Evolutionary conservation across 2,329 filamentous ascomycete genomes (phyloP).

Genomic region (Scopulariopsis brevicaulis): DNA sequence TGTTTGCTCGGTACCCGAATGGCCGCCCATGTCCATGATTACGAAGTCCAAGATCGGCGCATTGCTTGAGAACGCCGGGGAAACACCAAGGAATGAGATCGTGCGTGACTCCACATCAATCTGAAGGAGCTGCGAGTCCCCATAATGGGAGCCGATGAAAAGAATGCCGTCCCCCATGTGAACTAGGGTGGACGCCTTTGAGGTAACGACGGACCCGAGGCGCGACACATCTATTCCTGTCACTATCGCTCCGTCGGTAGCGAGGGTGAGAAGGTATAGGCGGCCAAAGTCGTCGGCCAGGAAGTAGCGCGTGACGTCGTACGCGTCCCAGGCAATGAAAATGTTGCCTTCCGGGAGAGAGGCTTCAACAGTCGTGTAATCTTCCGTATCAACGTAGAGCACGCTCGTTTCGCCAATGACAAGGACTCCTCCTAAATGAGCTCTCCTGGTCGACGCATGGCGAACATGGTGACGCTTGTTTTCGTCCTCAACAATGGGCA

Average conservation of each 20-base stretch:
- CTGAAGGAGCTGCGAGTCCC: conserved; percentile 75
- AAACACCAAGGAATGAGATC: conserved; percentile 59
- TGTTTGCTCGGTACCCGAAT: conserved; percentile 60
- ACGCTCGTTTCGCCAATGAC: conserved; percentile 73
- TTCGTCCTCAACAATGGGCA: conserved; percentile 40
- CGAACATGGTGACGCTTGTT: conserved; percentile 50
- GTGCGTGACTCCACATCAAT: conserved; percentile 30
- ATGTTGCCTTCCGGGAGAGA: conserved; percentile 64
- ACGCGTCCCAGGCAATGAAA: conserved; percentile 83
- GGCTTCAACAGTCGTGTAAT: conserved; percentile 52
- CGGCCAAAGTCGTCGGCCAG: conserved; percentile 85
- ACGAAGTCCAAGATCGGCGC: conserved; percentile 88
- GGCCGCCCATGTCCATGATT: conserved; percentile 90
- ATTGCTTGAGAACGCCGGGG: conserved; percentile 55
- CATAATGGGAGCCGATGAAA: conserved; percentile 86
- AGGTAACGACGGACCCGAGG: conserved; percentile 45
- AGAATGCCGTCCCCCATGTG: conserved; percentile 64
- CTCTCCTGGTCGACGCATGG: conserved; percentile 31
- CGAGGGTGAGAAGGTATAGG: conserved; percentile 73
- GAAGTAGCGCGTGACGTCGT: conserved; percentile 74
- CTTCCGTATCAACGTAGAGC: conserved; percentile 74
- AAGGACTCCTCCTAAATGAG: conserved; percentile 58
- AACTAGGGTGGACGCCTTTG: conserved; percentile 66
- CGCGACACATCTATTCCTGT: conserved; percentile 59
- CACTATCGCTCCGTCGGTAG: conserved; percentile 55